Evolutionary conservation across 345 rosid genomes (phyloP).

Genomic region (Citrus australasica): DNA sequence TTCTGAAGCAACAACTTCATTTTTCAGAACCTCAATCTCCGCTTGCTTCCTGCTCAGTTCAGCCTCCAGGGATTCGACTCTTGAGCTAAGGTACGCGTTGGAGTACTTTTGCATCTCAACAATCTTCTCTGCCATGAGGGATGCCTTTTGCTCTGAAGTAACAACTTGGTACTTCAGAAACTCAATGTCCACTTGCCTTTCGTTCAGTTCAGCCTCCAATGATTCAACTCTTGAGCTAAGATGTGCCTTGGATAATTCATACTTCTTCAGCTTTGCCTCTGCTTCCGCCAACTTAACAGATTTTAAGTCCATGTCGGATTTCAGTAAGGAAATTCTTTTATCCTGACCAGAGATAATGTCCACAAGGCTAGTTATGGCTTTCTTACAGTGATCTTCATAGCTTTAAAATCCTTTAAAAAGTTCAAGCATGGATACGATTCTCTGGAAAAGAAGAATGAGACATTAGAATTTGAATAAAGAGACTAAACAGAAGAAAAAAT

Average conservation of each 20-base stretch:
- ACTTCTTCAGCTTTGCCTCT: background rate
- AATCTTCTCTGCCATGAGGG: background rate
- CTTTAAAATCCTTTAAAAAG: background rate
- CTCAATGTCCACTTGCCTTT: background rate
- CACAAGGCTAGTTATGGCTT: background rate
- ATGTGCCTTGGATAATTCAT: background rate
- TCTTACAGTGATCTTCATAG: background rate
- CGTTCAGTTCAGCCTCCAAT: background rate
- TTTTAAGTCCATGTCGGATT: background rate
- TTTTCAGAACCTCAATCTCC: background rate
- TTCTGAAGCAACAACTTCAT: background rate
- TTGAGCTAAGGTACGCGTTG: background rate
- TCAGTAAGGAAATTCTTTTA: background rate
- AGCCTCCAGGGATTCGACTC: background rate
- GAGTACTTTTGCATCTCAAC: background rate
- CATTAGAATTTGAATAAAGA: background rate
- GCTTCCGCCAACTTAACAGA: background rate
- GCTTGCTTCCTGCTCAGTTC: background rate
- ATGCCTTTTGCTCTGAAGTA: background rate
- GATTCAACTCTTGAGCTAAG: background rate
- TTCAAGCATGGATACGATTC: too few species aligned
- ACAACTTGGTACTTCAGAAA: background rate
- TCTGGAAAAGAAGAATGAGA: background rate
- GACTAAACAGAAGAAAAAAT: background rate
- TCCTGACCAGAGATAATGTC: background rate